Evolutionary conservation across 2,329 filamentous ascomycete species (phyloP).

Genomic region (Aspergillus ochraceus): DNA sequence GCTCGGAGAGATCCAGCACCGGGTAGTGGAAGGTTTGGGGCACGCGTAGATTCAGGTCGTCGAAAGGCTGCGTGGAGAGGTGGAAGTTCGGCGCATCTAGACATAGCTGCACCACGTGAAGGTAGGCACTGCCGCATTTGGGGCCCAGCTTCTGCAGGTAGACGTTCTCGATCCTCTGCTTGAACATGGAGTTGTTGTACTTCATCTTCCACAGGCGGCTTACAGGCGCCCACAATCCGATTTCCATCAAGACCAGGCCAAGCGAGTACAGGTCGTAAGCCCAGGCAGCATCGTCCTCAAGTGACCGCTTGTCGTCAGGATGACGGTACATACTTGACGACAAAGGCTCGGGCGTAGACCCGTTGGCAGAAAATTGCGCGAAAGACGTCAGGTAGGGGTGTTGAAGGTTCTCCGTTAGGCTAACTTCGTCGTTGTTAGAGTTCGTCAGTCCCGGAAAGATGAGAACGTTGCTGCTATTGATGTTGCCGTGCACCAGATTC

Average conservation of each 20-base stretch:
- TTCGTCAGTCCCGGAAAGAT: slow-evolving; percentile 51
- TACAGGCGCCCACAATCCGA: slow-evolving; percentile 64
- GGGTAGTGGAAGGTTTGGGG: slow-evolving; percentile 44
- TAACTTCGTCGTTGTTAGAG: slow-evolving; percentile 34
- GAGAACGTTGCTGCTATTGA: slow-evolving; percentile 65
- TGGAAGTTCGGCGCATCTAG: slow-evolving; percentile 57
- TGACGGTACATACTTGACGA: slow-evolving; percentile 62
- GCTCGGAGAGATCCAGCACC: slow-evolving; percentile 42
- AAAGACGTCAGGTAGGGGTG: slow-evolving; percentile 61
- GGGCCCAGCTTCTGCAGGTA: slow-evolving; percentile 62
- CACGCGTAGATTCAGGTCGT: slow-evolving; percentile 41
- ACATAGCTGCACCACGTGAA: slow-evolving; percentile 62
- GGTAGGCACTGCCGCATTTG: slow-evolving; percentile 64
- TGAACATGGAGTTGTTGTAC: slow-evolving; percentile 63
- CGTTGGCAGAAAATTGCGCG: slow-evolving; percentile 57
- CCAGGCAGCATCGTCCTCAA: slow-evolving; percentile 41
- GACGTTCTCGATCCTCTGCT: slow-evolving; percentile 62
- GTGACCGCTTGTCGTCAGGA: slow-evolving; percentile 48
- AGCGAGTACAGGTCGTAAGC: slow-evolving; percentile 61
- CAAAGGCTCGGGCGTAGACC: slow-evolving; percentile 44
- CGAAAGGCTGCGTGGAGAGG: slow-evolving; percentile 43
- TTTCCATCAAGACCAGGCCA: slow-evolving; percentile 61
- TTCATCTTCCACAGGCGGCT: slow-evolving; percentile 65
- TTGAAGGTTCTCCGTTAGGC: slow-evolving; percentile 47
- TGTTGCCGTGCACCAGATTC: slow-evolving; percentile 60